Evolutionary conservation across 129 eudicot genomes (phyloP).

Genomic region (Lonicera japonica): DNA sequence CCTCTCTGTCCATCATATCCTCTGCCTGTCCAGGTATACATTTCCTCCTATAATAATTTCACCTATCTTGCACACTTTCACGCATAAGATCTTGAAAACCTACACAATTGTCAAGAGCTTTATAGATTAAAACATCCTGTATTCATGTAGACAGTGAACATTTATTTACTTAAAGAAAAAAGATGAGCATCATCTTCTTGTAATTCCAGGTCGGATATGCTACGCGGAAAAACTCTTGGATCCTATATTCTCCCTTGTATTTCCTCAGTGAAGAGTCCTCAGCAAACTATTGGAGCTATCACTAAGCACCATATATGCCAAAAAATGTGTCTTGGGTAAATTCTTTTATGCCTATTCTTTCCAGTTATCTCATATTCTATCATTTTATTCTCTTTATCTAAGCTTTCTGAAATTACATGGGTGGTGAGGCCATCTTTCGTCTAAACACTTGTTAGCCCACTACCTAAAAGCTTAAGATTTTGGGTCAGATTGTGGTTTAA

Average conservation of each 20-base stretch:
- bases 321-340: conserved; percentile 54
- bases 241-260: conserved; percentile 82
- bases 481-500: too few relatives aligned
- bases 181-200: not conserved
- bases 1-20: conserved; percentile 75
- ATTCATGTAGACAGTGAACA: too few relatives aligned
- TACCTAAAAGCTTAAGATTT: too few relatives aligned
- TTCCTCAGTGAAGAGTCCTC: conserved; percentile 97
- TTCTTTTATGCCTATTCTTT: not conserved
- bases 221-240: conserved; percentile 97
- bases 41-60: not conserved
- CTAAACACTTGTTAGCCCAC: too few relatives aligned
- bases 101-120: too few relatives aligned
- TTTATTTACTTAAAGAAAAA: too few relatives aligned
- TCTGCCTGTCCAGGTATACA: conserved; percentile 93
- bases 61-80: not conserved
- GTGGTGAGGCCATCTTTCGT: not conserved
- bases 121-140: too few relatives aligned
- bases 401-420: not conserved
- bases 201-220: conserved; percentile 87
- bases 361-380: not conserved
- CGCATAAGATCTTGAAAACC: too few relatives aligned
- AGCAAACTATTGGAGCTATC: conserved; percentile 86
- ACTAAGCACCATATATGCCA: conserved; percentile 68
- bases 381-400: not conserved